Evolutionary conservation across 352 stramenopile species (phyloP), one percentile per base, ranked within the genome.

Genomic region (Elongisporangium prolatum): DNA sequence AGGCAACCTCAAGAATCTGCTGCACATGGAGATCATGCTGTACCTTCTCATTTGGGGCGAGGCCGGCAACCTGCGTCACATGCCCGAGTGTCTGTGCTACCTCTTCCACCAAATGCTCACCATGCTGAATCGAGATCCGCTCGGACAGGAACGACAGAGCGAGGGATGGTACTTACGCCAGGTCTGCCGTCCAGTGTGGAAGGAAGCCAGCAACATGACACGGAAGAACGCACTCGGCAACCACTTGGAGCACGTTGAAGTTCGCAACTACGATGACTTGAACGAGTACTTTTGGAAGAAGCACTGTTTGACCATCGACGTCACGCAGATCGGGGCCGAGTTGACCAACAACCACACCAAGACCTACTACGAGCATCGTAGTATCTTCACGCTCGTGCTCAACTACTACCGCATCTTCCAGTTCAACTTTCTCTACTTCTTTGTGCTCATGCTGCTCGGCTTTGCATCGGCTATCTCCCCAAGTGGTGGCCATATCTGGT

Each of bases 1-100:
- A 34, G 74, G 76, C 17, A 71, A 81, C 48, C 65, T 88, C 21
- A 84, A 81, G 69, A 81, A 81, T 60, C 61, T 71, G 37, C 37
- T 86, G 51, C 77, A 90, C 54, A 88, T 90, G 89, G 95, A 99
- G 65, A 80, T 99, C 50, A 90, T 98, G 52, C 75, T 99, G 14
- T 98, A 92, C 64, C 83, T 99, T 50, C 90, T 96, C 62, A 87
- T 99, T 25, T 99, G 96, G 96, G 95, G 96, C n/a, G 96, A 99
- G 72, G 86, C 81, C 9, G 93, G 74, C 40, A 99, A 99, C 71
- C 67, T 98, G 38, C 73, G 95, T 7, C 94, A 98, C 70, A 98
- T 98, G 91, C 92, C 96, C 1, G 96, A 99, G 69, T 98, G 92
- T 68, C 62, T 98, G 28, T 98, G 95, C 72, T 99, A 98, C 65